A percentile compares a stretch with the other conserved stretches of the same genome.
Evolutionary conservation across 2,329 filamentous ascomycete genomes (phyloP).

Genomic region (Cercospora sojina): DNA sequence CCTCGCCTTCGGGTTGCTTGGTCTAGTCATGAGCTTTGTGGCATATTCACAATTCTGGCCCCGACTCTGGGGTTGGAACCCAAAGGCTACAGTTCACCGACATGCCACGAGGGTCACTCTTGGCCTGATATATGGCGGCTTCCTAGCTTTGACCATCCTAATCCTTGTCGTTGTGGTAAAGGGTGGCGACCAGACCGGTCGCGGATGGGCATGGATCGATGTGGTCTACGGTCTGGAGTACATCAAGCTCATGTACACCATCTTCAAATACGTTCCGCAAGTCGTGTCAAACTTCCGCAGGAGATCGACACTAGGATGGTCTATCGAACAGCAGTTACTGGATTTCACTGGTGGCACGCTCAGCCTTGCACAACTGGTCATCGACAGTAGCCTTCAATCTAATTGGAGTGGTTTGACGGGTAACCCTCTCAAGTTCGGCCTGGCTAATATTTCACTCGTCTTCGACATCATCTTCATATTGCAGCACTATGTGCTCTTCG

Average conservation of each 20-base stretch:
- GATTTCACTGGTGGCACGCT: constrained; percentile 80
- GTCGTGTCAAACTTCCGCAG: constrained; percentile 79
- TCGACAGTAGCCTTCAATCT: constrained; percentile 79
- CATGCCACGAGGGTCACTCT: constrained; percentile 62
- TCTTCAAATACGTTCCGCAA: constrained; percentile 93
- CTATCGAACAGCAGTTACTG: constrained; percentile 77
- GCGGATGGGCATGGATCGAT: constrained; percentile 63
- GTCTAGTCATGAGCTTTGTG: constrained; percentile 67
- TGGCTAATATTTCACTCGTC: constrained; percentile 80
- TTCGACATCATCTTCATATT: constrained; percentile 84
- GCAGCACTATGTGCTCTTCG: constrained; percentile 85
- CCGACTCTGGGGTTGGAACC: constrained; percentile 71
- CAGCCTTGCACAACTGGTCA: constrained; percentile 74
- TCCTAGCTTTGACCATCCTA: constrained; percentile 56
- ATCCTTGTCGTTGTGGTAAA: constrained; percentile 49
- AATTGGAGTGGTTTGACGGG: constrained; percentile 91
- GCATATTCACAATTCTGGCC: constrained; percentile 76
- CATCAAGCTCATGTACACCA: constrained; percentile 82
- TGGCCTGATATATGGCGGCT: constrained; percentile 67
- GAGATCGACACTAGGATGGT: constrained; percentile 83
- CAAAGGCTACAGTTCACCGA: constrained; percentile 49
- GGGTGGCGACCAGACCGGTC: constrained; percentile 48
- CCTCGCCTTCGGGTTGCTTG: constrained; percentile 82
- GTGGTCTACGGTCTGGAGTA: constrained; percentile 72
- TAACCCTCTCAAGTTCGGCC: constrained; percentile 84